phyloP scores from a whole-genome alignment of 2,329 filamentous ascomycete species.

The Cordyceps pruinosa region DNA sequence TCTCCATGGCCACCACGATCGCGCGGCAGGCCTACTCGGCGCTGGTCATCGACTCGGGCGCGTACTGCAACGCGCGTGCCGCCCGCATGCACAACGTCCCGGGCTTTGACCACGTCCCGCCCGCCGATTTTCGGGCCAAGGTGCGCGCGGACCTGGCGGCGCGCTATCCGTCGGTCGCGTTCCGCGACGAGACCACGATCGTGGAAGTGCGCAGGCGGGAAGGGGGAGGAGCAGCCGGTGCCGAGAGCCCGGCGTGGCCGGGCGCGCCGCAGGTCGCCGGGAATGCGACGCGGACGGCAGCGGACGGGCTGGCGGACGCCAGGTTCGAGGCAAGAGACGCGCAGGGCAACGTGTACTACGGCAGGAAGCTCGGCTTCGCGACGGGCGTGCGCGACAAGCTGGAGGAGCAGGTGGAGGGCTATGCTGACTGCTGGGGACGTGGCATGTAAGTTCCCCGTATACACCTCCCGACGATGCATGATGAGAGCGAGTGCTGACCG shows the following conservation, averaged over 20 bases:
- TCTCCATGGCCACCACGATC: slow-evolving; percentile 39
- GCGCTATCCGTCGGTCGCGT: slow-evolving; percentile 30
- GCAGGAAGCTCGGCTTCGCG: slow-evolving; percentile 48
- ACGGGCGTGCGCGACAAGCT: slow-evolving; percentile 46
- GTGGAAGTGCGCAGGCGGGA: slow-evolving; percentile 4
- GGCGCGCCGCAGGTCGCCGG: not conserved
- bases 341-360: slow-evolving; percentile 35
- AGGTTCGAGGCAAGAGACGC: slow-evolving; percentile 34
- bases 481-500: too few species aligned
- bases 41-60: slow-evolving; percentile 42
- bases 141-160: slow-evolving; percentile 26
- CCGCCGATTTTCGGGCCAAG: slow-evolving; percentile 29
- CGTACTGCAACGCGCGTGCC: slow-evolving; percentile 43
- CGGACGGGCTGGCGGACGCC: slow-evolving; percentile 14
- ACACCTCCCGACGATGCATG: too few species aligned
- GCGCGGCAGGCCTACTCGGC: slow-evolving; percentile 42
- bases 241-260: not conserved
- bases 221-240: not conserved
- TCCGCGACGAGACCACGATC: slow-evolving; percentile 18
- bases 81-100: slow-evolving; percentile 42
- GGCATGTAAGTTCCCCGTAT: slow-evolving; percentile 36
- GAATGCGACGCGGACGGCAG: not conserved
- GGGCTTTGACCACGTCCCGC: slow-evolving; percentile 32
- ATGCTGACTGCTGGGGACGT: slow-evolving; percentile 46
- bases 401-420: slow-evolving; percentile 43